Conservation (phyloP, 177 flowering plant genomes). For the Vitis hybrid region DNA sequence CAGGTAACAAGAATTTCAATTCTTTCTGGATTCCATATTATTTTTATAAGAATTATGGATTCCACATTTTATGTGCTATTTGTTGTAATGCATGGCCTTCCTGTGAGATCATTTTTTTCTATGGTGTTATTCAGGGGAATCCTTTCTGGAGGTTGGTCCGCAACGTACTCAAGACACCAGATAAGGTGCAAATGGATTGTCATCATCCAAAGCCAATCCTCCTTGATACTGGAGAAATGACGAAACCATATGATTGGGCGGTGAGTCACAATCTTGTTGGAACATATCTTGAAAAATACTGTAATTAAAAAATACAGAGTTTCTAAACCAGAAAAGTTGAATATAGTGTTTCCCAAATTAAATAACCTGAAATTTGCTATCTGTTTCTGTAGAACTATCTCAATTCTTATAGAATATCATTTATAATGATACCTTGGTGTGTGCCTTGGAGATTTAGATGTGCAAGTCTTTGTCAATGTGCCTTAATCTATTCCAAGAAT, state of each 20-base stretch:
- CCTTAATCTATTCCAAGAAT: neutral
- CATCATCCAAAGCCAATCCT: constrained; percentile 93
- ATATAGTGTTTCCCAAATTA: neutral
- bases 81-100: neutral
- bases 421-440: neutral
- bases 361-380: neutral
- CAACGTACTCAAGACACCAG: constrained; percentile 67
- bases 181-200: constrained; percentile 70
- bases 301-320: neutral
- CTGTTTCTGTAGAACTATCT: neutral
- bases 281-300: neutral
- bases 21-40: neutral
- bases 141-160: constrained; percentile 91
- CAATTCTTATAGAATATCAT: neutral
- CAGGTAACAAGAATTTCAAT: constrained; percentile 36
- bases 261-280: constrained; percentile 45
- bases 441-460: neutral
- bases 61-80: neutral
- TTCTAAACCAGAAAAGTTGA: neutral
- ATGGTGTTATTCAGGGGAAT: constrained; percentile 68
- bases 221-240: constrained; percentile 99
- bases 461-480: too few relatives aligned
- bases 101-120: neutral
- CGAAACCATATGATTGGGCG: constrained; percentile 94
- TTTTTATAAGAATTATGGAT: neutral